These are phyloP conservation scores for Artemisia argyi DNA, from an alignment of 129 eudicot genomes.

Conservation along the genomic window DNA sequence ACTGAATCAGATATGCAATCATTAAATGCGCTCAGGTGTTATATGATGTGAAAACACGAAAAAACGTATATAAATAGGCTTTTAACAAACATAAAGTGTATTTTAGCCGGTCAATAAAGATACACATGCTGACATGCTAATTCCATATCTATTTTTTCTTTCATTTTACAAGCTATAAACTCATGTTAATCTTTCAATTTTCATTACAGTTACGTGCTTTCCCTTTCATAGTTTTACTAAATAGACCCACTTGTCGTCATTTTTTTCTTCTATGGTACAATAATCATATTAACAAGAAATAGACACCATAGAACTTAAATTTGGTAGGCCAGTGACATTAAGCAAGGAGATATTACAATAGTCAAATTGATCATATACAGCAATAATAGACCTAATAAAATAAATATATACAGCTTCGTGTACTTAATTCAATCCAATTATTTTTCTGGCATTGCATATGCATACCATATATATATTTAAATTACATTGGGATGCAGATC, in stretches of 20 bases:
- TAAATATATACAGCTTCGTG: slow-evolving; percentile 2
- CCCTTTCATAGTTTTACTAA: slow-evolving; percentile 1
- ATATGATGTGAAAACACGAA: slow-evolving; percentile 2
- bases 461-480: slow-evolving; percentile 11
- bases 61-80: background rate
- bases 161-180: background rate
- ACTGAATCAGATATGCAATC: slow-evolving; percentile 16
- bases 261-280: background rate
- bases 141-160: background rate
- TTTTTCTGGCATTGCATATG: background rate
- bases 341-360: slow-evolving; percentile 5
- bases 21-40: slow-evolving; percentile 10
- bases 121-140: background rate
- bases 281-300: background rate
- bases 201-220: background rate
- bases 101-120: background rate
- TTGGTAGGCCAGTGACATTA: background rate
- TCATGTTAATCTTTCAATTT: background rate
- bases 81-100: background rate
- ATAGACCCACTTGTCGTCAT: background rate
- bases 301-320: background rate
- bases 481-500: slow-evolving; percentile 5
- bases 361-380: slow-evolving; percentile 8
- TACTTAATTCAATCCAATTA: slow-evolving; percentile 6
- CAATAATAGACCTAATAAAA: background rate